Evolutionary conservation across 2,329 filamentous ascomycete genomes (phyloP).

Genomic region (Beauveria brongniartii): DNA sequence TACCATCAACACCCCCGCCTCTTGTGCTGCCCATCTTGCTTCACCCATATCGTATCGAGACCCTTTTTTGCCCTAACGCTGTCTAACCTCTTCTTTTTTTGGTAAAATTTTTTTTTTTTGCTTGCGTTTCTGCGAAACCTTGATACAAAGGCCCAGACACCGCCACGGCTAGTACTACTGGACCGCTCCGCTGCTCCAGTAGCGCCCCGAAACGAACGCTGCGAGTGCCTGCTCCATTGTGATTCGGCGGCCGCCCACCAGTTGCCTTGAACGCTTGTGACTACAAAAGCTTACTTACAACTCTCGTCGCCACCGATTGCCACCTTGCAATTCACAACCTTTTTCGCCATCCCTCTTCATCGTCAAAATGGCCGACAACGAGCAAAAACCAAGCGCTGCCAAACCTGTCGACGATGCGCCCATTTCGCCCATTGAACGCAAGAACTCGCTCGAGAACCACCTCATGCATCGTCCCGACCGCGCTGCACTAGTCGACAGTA

Average conservation of each 20-base stretch:
- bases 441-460: slow-evolving; percentile 66
- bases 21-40: slow-evolving; percentile 2
- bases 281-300: slow-evolving; percentile 1
- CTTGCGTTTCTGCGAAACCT: neutral
- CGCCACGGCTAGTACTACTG: neutral
- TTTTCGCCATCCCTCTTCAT: neutral
- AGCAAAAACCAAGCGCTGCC: slow-evolving; percentile 16
- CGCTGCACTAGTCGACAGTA: slow-evolving; percentile 72
- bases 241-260: neutral
- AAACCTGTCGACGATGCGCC: slow-evolving; percentile 40
- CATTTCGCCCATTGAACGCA: slow-evolving; percentile 46
- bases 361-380: slow-evolving; percentile 22
- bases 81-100: neutral
- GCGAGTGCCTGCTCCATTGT: neutral
- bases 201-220: neutral
- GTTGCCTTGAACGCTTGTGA: neutral
- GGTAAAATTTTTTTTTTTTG: neutral
- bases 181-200: neutral
- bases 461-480: slow-evolving; percentile 66
- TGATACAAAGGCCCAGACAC: neutral
- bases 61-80: neutral
- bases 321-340: neutral
- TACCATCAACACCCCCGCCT: slow-evolving; percentile 5
- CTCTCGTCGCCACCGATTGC: slow-evolving; percentile 1
- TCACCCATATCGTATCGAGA: neutral